Percentiles rank a stretch among this genome's conserved stretches.
These are phyloP conservation scores for Turnera subulata DNA, from an alignment of 345 rosid genomes.

Conservation along the genomic window DNA sequence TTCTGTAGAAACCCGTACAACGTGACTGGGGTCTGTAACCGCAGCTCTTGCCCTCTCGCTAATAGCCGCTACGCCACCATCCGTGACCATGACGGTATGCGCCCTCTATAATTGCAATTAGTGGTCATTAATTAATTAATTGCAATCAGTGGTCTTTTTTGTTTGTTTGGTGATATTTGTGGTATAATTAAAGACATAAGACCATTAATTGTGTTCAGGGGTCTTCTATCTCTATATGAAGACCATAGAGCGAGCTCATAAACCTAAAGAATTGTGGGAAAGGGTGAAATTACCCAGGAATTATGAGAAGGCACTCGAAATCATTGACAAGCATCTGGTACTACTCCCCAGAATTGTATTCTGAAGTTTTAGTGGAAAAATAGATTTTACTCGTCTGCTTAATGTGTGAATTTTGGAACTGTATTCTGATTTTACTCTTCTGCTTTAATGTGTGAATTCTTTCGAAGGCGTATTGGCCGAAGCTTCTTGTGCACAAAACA, in stretches of 20 bases:
- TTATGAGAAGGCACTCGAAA: slow-evolving; percentile 88
- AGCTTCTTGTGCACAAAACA: slow-evolving; percentile 78
- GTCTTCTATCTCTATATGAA: slow-evolving; percentile 91
- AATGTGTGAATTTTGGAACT: no score
- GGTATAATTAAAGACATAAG: no score
- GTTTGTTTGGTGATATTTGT: no score
- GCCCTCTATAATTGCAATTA: background rate
- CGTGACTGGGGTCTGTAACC: slow-evolving; percentile 88
- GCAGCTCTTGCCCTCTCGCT: slow-evolving; percentile 97
- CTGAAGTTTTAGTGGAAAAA: background rate
- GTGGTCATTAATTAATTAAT: background rate
- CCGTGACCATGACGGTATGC: slow-evolving; percentile 78
- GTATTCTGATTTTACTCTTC: background rate
- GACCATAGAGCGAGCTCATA: slow-evolving; percentile 96
- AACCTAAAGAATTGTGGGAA: slow-evolving; percentile 87
- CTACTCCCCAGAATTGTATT: slow-evolving; percentile 8
- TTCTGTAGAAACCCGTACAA: slow-evolving; percentile 95
- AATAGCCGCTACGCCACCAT: slow-evolving; percentile 95
- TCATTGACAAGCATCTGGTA: slow-evolving; percentile 91
- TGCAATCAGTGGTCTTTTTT: background rate
- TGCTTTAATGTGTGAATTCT: slow-evolving; percentile 5
- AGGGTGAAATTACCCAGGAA: slow-evolving; percentile 77
- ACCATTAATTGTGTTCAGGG: no score
- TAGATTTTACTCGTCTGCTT: background rate
- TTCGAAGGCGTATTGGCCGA: slow-evolving; percentile 78